These are phyloP conservation scores for Exophiala phaeomuriformis DNA, from an alignment of 2,329 filamentous ascomycete genomes.

Conservation along the genomic window DNA sequence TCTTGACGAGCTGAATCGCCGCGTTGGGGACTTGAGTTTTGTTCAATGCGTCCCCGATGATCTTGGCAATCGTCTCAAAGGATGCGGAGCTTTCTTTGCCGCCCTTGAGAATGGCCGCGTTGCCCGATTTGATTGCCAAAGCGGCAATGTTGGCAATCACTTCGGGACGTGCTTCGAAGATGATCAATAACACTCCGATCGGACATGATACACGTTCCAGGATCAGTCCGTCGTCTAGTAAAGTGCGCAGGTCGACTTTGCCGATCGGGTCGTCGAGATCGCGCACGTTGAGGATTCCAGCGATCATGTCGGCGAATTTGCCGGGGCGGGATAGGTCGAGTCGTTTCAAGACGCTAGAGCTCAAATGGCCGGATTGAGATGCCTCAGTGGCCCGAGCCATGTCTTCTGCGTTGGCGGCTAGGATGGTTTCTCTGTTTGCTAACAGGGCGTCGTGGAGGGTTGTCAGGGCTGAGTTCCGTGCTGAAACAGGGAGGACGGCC, in stretches of 20 bases:
- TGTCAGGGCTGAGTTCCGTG: conserved; percentile 77
- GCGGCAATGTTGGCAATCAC: conserved; percentile 98
- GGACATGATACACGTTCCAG: conserved; percentile 87
- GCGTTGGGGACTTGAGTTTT: conserved; percentile 69
- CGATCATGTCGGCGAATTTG: conserved; percentile 97
- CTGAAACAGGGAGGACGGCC: conserved; percentile 65
- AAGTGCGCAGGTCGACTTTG: conserved; percentile 71
- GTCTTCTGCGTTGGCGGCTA: conserved; percentile 80
- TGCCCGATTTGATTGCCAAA: conserved; percentile 92
- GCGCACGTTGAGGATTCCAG: conserved; percentile 84
- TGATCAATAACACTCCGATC: conserved; percentile 95
- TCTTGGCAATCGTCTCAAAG: conserved; percentile 82
- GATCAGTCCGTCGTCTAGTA: conserved; percentile 75
- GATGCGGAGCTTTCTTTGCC: conserved; percentile 93
- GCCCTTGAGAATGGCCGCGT: conserved; percentile 92
- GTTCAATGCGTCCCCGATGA: conserved; percentile 71
- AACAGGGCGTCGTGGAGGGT: conserved; percentile 72
- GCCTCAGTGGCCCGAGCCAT: conserved; percentile 66
- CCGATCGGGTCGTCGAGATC: conserved; percentile 87
- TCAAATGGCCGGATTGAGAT: conserved; percentile 67
- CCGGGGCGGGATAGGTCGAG: conserved; percentile 78
- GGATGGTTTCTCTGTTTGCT: conserved; percentile 63
- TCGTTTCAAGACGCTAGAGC: conserved; percentile 75
- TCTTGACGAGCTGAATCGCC: conserved; percentile 89
- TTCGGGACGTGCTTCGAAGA: conserved; percentile 95